Base-by-base conservation (phyloP, 306 rosid genomes). In the Dryas alaskensis region DNA sequence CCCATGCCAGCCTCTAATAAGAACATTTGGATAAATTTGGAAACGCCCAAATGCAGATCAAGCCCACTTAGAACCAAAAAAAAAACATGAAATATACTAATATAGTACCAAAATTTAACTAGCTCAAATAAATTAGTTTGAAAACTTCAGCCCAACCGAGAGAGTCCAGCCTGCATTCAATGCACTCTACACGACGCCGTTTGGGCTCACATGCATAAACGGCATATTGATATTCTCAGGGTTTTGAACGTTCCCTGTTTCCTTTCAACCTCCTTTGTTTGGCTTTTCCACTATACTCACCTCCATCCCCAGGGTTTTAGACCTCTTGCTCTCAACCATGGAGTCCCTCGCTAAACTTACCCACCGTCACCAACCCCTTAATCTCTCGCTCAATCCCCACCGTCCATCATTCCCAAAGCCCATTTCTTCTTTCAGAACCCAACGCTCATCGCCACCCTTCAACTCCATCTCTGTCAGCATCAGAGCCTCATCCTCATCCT, bases 301-400 rank as follows among this genome's bases (percentile, higher is more conserved):
- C 72, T 7, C 39, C 60, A 8, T 52, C 3, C 58, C 37, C 64
- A 55, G 74, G 77, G 81, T 76, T 80, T 76, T 73, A 68, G 48
- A 27, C 60, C 66, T 13, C 44, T n/a, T 60, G 42, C 73, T 42
- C 70, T 6, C 37, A 44, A 63, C 68, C 69, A 94, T 94, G 98
- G 91, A 77, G 59, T 76, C 92, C 65, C 78, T 89, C 10, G 60
- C 83, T 4, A 84, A 51, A 68, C 62, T 86, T 1, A 82, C 67
- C 5, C 84, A 62, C 80, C 67, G 50, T 57, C 86, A 65, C 77
- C 96, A 65, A 9, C 81, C 89, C 39, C 79, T 87, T 67, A 78
- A 53, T 65, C 81, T 81, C 60, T 83, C 92, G 1, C 69, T 86
- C 90, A 73, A n/a, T 78, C 89, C 59, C 79, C 86, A 44, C 73